Evolutionary conservation across 306 rosid genomes (phyloP).

Genomic region (Hippophae tibetana): DNA sequence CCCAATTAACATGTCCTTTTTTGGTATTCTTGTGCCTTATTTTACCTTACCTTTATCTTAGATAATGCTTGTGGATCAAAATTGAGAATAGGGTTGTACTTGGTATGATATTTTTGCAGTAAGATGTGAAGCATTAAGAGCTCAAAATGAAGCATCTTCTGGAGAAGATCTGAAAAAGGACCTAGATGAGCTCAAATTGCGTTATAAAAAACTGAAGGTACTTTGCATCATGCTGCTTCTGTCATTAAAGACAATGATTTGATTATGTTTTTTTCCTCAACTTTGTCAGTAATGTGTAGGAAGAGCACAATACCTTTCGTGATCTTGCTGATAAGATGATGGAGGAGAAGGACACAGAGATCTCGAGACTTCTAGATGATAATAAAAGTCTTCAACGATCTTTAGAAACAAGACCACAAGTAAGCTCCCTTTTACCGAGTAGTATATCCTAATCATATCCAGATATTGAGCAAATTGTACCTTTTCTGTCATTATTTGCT

Average conservation of each 20-base stretch:
- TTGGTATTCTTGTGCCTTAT: constrained; percentile 1
- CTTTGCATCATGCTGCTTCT: constrained; percentile 12
- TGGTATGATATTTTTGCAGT: constrained; percentile 42
- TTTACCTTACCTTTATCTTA: constrained; percentile 2
- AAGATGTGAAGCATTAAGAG: constrained; percentile 71
- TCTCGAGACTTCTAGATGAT: constrained; percentile 71
- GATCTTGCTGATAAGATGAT: constrained; percentile 91
- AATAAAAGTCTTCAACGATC: constrained; percentile 66
- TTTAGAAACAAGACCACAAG: constrained; percentile 59
- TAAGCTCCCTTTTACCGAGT: constrained; percentile 27
- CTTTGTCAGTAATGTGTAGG: constrained; percentile 39
- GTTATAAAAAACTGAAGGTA: constrained; percentile 72
- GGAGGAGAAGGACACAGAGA: constrained; percentile 82
- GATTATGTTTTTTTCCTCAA: constrained; percentile 20
- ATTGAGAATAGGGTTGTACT: constrained; percentile 15
- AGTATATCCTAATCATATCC: constrained; percentile 1
- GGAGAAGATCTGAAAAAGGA: constrained; percentile 60
- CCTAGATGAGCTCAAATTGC: constrained; percentile 67
- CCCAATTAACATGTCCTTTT: constrained; percentile 18
- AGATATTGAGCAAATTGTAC: constrained; percentile 14
- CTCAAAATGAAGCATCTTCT: constrained; percentile 63
- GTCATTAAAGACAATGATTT: constrained; percentile 3
- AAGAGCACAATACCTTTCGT: constrained; percentile 77
- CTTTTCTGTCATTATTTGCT: constrained; percentile 8
- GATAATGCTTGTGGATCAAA: constrained; percentile 7